Evolutionary conservation across 208 protist species (phyloP), one percentile per base, ranked within the genome.

Genomic region (Kentomonas sorsogonicus): DNA sequence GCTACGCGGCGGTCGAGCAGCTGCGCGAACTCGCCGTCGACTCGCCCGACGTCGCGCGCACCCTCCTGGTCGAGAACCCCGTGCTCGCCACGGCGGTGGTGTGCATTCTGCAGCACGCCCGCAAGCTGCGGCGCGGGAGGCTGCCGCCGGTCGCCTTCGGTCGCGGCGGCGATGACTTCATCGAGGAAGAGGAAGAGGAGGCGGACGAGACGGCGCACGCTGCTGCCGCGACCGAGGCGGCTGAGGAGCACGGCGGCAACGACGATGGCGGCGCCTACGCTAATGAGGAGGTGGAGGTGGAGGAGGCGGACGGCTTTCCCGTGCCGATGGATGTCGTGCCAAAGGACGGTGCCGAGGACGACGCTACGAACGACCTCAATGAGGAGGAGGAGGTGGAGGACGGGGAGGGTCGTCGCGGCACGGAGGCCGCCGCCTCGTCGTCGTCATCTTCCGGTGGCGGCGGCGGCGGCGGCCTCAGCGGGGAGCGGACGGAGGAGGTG

Each of bases 1-100:
- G 82, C 22, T 94, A 94, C 72, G 82, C 89, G 69, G 88, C 88
- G 22, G 84, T 92, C 30, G 84, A 94, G 72, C 88, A 94, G 68
- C 72, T 94, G 29, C 88, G 88, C 29, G 80, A 90, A 5, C 57
- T 94, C 46, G 84, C 78, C 43, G 54, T 94, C 6, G 84, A 89
- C 56, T 77, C 78, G 1, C 76, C 66, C 22, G 59, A 64, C 22
- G 88, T 86, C 54, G 88, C 84, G 22, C 68, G 72, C 43, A 51
- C 57, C 30, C 53, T 94, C 43, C 70, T 94, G 18, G 67, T 82
- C 25, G 78, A 78, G 41, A 77, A 74, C 45, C 88, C 88, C 2
- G 80, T 77, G 1, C 63, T 94, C 22, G 72, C 76, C 34, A 74
- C 76, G 0, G 88, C 84, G 4, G 75, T 91, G 1, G 72, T 91